phyloP scores from a whole-genome alignment of 2,329 filamentous ascomycete species.

The Ophiostoma populinum region DNA sequence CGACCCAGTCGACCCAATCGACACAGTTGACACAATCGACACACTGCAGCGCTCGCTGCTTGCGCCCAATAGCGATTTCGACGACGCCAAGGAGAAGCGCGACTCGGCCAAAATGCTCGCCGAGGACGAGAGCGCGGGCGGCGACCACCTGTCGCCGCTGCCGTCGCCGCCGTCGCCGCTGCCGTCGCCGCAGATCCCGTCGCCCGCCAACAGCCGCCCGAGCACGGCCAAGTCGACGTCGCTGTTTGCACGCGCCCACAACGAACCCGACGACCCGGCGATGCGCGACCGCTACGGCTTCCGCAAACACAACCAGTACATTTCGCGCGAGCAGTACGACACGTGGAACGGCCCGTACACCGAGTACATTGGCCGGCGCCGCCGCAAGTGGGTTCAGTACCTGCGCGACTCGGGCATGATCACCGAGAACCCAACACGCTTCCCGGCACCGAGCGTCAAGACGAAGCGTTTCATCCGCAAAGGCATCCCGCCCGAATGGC shows the following conservation, averaged over 20 bases:
- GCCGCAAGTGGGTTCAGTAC: slow-evolving; percentile 66
- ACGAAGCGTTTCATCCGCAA: slow-evolving; percentile 84
- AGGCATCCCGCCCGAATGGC: slow-evolving; percentile 83
- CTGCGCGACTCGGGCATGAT: slow-evolving; percentile 61
- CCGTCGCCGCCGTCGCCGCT: not conserved
- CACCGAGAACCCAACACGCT: slow-evolving; percentile 54
- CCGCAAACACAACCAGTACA: slow-evolving; percentile 68
- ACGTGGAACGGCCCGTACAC: slow-evolving; percentile 62
- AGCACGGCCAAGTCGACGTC: slow-evolving; percentile 7
- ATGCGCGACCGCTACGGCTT: slow-evolving; percentile 77
- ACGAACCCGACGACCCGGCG: slow-evolving; percentile 29
- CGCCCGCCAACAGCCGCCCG: slow-evolving; percentile 7
- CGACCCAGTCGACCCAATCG: too few relatives aligned
- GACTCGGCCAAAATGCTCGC: slow-evolving; percentile 34
- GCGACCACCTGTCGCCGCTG: too few relatives aligned
- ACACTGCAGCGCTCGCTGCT: too few relatives aligned
- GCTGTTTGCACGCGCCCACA: slow-evolving; percentile 12
- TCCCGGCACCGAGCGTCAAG: slow-evolving; percentile 66
- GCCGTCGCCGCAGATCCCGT: not conserved
- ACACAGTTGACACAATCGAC: too few relatives aligned
- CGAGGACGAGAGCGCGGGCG: slow-evolving; percentile 12
- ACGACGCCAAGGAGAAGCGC: slow-evolving; percentile 21
- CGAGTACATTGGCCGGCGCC: slow-evolving; percentile 55
- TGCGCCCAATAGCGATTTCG: not conserved
- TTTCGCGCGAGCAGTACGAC: slow-evolving; percentile 63